A percentile compares a stretch with the other conserved stretches of the same genome.
Conservation (phyloP, 2,329 filamentous ascomycete genomes). For the Malbranchea zuffiana region DNA sequence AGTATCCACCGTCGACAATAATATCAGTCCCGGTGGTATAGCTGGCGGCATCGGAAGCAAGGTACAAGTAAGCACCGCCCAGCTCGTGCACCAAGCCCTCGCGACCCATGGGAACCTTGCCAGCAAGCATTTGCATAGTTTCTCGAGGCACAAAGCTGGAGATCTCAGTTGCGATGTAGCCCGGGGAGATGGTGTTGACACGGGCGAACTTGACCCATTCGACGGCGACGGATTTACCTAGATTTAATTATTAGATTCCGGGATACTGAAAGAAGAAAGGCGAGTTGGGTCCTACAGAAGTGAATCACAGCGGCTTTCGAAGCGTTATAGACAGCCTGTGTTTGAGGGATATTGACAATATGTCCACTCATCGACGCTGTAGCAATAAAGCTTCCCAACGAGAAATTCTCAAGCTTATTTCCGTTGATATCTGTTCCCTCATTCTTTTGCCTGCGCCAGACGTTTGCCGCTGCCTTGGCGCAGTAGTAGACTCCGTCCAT, state of each 20-base stretch:
- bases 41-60: conserved; percentile 70
- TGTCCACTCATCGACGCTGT: conserved; percentile 71
- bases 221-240: conserved; percentile 60
- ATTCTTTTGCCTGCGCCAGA: conserved; percentile 60
- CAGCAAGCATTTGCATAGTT: conserved; percentile 61
- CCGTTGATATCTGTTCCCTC: conserved; percentile 55
- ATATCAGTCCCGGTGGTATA: conserved; percentile 70
- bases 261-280: neutral
- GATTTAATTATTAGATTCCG: conserved; percentile 11
- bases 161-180: conserved; percentile 66
- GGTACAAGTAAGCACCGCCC: conserved; percentile 71
- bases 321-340: conserved; percentile 63
- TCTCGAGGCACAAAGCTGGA: conserved; percentile 53
- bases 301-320: conserved; percentile 54
- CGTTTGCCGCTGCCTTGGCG: conserved; percentile 55
- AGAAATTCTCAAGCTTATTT: conserved; percentile 49
- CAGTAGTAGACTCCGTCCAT: conserved; percentile 70
- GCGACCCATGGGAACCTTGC: conserved; percentile 69
- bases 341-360: conserved; percentile 65
- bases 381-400: conserved; percentile 60
- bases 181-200: conserved; percentile 61
- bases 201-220: conserved; percentile 69
- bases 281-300: conserved; percentile 28
- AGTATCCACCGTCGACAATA: conserved; percentile 65
- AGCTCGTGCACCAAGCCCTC: conserved; percentile 64